Evolutionary conservation across 805 yeast species (phyloP), one percentile per base, ranked within the genome.

Genomic region (Teunomyces kruisii): DNA sequence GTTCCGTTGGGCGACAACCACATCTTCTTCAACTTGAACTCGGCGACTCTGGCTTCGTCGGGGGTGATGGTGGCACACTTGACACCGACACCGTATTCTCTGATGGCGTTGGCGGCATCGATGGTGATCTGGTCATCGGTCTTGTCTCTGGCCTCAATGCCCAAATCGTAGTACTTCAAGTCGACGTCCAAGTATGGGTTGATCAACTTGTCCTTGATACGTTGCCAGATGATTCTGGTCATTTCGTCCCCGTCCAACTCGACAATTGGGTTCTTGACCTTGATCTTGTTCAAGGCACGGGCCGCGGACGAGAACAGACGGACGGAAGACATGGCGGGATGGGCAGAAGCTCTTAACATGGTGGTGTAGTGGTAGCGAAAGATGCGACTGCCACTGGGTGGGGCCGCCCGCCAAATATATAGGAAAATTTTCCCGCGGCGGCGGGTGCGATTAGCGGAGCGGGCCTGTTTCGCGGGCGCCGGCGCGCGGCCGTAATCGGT

Each of bases 61-160:
- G 98, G 97, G n/a, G 98, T 92, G 66, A 92, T 92, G 42, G 98
- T 92, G 46, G 98, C 98, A 74, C 98, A 92, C 74, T 92, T 92
- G 57, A 92, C 88, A 26, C 96, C 98, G 46, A 92, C 98, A 44
- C 88, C 87, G 67, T 88, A 85, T 68, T 90, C 80, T 66, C 83
- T 72, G 56, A 89, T 91, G 43, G 98, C 98, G 41, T 84, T 72
- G 17, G 97, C 97, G 9, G 96, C 87, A 44, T 92, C 97, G 29
- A 78, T 63, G 14, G 98, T 92, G 54, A 92, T 92, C 70, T 87
- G 67, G 67, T 92, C 98, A 58, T 88, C 76, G 13, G 98, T 92
- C 57, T 79, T 65, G 68, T 92, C 97, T 64, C 98, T 81, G 72
- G 84, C 75, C 67, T 84, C 84, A 52, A 92, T 85, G 28, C 96